Base-by-base conservation (phyloP, 2,329 filamentous ascomycete genomes). In the Nemania sp. region DNA sequence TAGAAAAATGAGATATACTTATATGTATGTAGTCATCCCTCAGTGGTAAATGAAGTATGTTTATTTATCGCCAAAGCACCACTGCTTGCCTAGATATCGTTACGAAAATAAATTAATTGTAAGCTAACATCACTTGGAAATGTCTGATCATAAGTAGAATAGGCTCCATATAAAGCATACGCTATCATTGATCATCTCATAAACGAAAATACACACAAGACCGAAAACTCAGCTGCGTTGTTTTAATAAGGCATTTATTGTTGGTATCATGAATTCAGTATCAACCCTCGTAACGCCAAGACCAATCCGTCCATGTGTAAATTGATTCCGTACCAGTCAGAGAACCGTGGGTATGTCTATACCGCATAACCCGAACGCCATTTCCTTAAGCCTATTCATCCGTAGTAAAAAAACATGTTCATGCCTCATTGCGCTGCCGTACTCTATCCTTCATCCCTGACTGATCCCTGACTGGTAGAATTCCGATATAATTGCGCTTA, bases 231-330 rank as follows among this genome's bases (percentile, higher is more conserved):
- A 11, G 10, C 22, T 47, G 4, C 43, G 43, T 47, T 20, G 35
- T 41, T 41, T 41, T 45, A 38, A 20, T 32, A 62, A 35, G 61
- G n/a, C n/a, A n/a, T n/a, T n/a, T n/a, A n/a, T n/a, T 38, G 58
- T 49, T 67, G 64, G 64, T 69, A 69, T 69, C 64, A 58, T 67
- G 7, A 49, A 64, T 58, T 38, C 49, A 49, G 55, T 5, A 52
- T 29, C 11, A 55, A 8, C 26, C 49, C 26, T 57, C 68, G 41
- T 20, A 58, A 70, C 68, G 49, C 68, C 66, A 57, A 41, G n/a
- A 41, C 65, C 24, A 5, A 38, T 29, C 51, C 57, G 27, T 55
- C 13, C 53, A 20, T 58, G 45, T 27, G n/a, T 18, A 26, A 52
- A 29, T n/a, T n/a, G n/a, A n/a, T 51, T 43, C 47, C 64, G 8